phyloP scores from a whole-genome alignment of 306 rosid species.

The Hylodesmum podocarpum region DNA sequence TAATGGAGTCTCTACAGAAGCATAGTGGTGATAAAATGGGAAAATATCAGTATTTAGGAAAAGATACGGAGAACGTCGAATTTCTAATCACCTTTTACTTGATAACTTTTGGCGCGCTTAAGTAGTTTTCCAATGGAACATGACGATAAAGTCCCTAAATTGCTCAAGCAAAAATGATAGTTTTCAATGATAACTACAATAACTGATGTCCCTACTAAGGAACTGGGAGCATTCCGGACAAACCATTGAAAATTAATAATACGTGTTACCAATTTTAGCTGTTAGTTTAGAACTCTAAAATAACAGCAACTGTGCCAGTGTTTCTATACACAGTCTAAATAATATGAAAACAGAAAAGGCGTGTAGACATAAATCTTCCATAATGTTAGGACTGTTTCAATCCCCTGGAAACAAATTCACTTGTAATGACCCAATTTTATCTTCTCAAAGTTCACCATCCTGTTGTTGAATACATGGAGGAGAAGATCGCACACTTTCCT shows the following conservation, averaged over 20 bases:
- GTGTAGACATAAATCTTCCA: not conserved
- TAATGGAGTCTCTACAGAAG: not conserved
- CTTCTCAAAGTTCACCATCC: conserved; percentile 50
- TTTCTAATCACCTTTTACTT: not conserved
- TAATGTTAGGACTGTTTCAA: conserved; percentile 3
- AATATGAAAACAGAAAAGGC: not conserved
- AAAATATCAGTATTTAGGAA: not conserved
- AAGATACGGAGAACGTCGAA: not conserved
- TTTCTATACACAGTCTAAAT: conserved; percentile 11
- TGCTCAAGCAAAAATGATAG: not conserved
- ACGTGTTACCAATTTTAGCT: not conserved
- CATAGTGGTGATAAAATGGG: not conserved
- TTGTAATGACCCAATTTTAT: conserved; percentile 29
- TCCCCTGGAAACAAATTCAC: conserved; percentile 13
- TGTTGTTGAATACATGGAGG: conserved; percentile 55
- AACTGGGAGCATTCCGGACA: not conserved
- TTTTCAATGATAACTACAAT: not conserved
- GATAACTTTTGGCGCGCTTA: not conserved
- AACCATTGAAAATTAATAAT: not conserved
- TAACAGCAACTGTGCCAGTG: not conserved
- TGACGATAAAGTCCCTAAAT: not conserved
- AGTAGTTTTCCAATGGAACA: not conserved
- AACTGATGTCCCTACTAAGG: not conserved
- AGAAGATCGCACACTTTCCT: conserved; percentile 76
- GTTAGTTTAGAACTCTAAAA: not conserved